Evolutionary conservation across 2,329 filamentous ascomycete genomes (phyloP).

Genomic region (Paraphoma chrysanthemicola): DNA sequence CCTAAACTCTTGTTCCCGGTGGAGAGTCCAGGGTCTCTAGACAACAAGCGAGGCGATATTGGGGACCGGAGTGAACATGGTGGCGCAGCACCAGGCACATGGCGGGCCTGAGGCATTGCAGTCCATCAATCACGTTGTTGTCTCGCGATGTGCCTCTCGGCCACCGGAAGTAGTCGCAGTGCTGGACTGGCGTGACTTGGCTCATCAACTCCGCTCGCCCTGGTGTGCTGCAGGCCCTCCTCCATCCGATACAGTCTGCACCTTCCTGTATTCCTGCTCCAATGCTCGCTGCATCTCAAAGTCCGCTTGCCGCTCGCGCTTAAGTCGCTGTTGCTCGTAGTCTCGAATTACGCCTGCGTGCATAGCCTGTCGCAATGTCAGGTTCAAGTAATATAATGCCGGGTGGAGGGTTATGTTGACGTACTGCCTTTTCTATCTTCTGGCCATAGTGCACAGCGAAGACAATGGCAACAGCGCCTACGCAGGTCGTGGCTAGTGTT

Average conservation of each 20-base stretch:
- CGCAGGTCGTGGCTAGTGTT: slow-evolving; percentile 78
- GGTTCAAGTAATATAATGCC: background rate
- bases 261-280: slow-evolving; percentile 87
- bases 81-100: slow-evolving; percentile 17
- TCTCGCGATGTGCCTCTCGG: slow-evolving; percentile 3
- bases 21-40: background rate
- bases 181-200: background rate
- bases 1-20: background rate
- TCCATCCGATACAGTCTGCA: slow-evolving; percentile 73
- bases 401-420: slow-evolving; percentile 9
- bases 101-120: slow-evolving; percentile 9
- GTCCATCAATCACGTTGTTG: slow-evolving; percentile 1
- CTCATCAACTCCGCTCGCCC: slow-evolving; percentile 21
- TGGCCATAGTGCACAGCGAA: slow-evolving; percentile 90
- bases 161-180: background rate
- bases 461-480: slow-evolving; percentile 78
- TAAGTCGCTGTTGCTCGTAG: slow-evolving; percentile 90
- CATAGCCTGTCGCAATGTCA: slow-evolving; percentile 73
- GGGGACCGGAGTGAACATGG: slow-evolving; percentile 1
- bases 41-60: slow-evolving; percentile 9
- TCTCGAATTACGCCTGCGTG: slow-evolving; percentile 93
- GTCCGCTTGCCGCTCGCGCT: slow-evolving; percentile 88
- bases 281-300: slow-evolving; percentile 89
- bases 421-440: slow-evolving; percentile 75
- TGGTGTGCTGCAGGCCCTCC: slow-evolving; percentile 36